Conservation (phyloP, 148 eudicot genomes). For the Pouteria glomerata region DNA sequence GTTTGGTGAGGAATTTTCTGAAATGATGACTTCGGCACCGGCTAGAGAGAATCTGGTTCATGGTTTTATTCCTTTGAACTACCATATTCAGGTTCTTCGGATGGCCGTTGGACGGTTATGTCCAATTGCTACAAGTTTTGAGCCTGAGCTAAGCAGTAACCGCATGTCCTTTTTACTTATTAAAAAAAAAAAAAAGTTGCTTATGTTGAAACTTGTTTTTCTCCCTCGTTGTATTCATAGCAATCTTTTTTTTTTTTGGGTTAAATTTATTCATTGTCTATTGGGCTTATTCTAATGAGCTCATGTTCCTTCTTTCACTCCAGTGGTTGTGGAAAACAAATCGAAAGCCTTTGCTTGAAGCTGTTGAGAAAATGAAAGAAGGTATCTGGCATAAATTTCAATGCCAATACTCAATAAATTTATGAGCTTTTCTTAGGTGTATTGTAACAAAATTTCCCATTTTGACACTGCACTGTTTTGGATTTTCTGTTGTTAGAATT, state of each 20-base stretch:
- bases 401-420: background rate
- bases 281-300: conserved; percentile 2
- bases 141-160: conserved; percentile 4
- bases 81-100: background rate
- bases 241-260: too few relatives aligned
- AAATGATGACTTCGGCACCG: background rate
- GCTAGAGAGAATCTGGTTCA: background rate
- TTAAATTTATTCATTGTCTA: background rate
- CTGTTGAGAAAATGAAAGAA: conserved; percentile 99
- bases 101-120: background rate
- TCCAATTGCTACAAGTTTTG: background rate
- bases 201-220: background rate
- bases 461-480: background rate
- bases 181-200: too few relatives aligned
- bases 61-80: background rate
- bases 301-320: conserved; percentile 11
- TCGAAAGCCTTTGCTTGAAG: conserved; percentile 80
- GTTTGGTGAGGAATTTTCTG: background rate
- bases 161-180: background rate
- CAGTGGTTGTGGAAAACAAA: conserved; percentile 86
- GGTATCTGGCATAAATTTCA: conserved; percentile 33
- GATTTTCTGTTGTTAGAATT: conserved; percentile 52
- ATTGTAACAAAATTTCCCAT: background rate
- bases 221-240: background rate
- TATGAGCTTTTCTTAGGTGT: background rate